Evolutionary conservation across 2,329 filamentous ascomycete species (phyloP), one percentile per base, ranked within the genome.

Genomic region (Ramularia endophylla): DNA sequence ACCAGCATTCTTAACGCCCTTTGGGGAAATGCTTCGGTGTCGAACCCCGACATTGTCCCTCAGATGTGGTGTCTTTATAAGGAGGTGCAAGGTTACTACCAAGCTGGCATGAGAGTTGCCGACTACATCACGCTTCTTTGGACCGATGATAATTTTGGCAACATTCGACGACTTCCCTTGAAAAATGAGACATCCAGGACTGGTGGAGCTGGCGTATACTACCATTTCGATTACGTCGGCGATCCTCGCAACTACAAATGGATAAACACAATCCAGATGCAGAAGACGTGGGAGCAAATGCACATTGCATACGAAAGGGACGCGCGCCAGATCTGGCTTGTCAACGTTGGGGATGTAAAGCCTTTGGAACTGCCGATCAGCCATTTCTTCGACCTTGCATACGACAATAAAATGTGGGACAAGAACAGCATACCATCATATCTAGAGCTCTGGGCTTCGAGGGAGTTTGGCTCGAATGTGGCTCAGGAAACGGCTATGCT

Each of bases 51-150:
- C 3, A 64, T 70, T 2, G 73, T 81, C 0, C 81, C 82, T 5
- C 81, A 85, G 60, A 72, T 81, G 63, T 85, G 82, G 81, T 84
- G 80, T 52, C 64, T 86, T 46, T 87, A 86, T 63, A 85, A 85
- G 57, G 82, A 87, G 57, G 81, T 87, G 2, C 80, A 82, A 62
- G 74, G 75, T 5, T 85, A 86, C 58, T 77, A 81, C 43, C 76
- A 81, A 43, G 69, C 75, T 12, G 81, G 81, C 2, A 70, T 85
- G 56, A 64, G 66, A 2, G 72, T 83, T 59, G 62, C 81, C 0
- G 80, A 85, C 27, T 74, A 83, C 53, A 74, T 85, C 17, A 85
- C 78, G 2, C 66, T 85, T 17, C 68, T 85, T 4, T 85, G 80
- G 74, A 72, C 79, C 0, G 81, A 85, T 56, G 81, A 85, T 62